Percentiles rank a stretch among this genome's conserved stretches.
Conservation (phyloP, 2,329 filamentous ascomycete genomes). For the Aspergillus ochraceus region DNA sequence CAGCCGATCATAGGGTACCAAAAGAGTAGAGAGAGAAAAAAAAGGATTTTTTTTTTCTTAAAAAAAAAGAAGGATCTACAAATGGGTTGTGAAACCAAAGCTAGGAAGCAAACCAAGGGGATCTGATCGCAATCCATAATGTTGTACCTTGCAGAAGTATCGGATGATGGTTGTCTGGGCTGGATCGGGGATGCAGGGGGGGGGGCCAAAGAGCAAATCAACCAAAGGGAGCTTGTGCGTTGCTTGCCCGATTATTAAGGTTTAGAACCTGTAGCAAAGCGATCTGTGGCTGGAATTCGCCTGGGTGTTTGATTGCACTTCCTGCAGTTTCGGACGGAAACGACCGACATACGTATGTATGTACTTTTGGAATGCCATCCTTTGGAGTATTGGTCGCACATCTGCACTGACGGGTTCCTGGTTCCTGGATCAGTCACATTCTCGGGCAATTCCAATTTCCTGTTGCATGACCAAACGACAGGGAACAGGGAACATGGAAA, state of each 20-base stretch:
- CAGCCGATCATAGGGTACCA: not conserved
- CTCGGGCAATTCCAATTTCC: not conserved
- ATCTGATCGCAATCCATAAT: conserved; percentile 5
- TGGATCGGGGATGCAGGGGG: not conserved
- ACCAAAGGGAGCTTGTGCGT: not conserved
- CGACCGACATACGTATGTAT: too few relatives aligned
- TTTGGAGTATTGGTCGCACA: not conserved
- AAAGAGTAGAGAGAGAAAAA: not conserved
- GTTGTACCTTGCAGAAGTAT: conserved; percentile 3
- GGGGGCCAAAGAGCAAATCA: not conserved
- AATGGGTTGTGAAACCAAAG: conserved; percentile 4
- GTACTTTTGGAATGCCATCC: not conserved
- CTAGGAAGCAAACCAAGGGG: conserved; percentile 1
- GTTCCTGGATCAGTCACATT: conserved; percentile 5
- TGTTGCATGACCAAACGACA: not conserved
- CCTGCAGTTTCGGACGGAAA: not conserved
- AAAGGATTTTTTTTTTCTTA: too few relatives aligned
- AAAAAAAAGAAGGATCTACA: conserved; percentile 1
- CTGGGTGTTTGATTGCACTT: not conserved
- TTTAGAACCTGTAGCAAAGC: conserved; percentile 6
- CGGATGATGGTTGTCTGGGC: conserved; percentile 3
- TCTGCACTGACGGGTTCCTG: not conserved
- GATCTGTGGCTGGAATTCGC: conserved; percentile 1
- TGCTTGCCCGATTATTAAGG: conserved; percentile 1
- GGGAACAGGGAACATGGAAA: not conserved